phyloP scores from a whole-genome alignment of 2,329 filamentous ascomycete genomes.

The Fusarium sp. region DNA sequence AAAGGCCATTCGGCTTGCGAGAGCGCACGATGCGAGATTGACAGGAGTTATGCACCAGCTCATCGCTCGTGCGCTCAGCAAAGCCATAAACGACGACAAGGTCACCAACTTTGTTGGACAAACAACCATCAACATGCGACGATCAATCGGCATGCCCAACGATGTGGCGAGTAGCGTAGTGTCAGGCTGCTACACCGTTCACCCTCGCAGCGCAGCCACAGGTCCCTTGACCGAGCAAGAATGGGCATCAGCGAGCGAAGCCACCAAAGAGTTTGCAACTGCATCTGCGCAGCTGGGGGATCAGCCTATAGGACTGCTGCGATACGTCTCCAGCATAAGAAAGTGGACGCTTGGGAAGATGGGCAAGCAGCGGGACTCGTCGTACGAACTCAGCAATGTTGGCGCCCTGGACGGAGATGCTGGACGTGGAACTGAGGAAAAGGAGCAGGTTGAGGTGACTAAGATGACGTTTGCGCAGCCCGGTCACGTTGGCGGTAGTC shows the following conservation, averaged over 20 bases:
- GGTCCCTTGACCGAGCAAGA: conserved; percentile 32
- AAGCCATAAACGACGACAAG: conserved; percentile 18
- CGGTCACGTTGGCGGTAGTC: conserved; percentile 29
- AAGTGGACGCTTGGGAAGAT: conserved; percentile 40
- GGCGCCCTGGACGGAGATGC: conserved; percentile 27
- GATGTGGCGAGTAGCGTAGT: conserved; percentile 30
- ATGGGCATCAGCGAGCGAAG: conserved; percentile 31
- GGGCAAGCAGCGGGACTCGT: conserved; percentile 37
- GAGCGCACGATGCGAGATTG: conserved; percentile 37
- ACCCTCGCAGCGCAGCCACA: conserved; percentile 11
- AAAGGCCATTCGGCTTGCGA: conserved; percentile 18
- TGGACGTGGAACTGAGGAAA: not conserved
- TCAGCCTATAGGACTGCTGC: conserved; percentile 35
- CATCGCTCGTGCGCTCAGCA: conserved; percentile 39
- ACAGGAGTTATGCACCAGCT: conserved; percentile 36
- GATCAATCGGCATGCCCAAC: conserved; percentile 32
- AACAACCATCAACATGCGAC: conserved; percentile 43
- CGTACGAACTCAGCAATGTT: conserved; percentile 42
- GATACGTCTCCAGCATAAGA: conserved; percentile 38
- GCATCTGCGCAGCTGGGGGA: conserved; percentile 29
- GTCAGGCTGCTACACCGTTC: conserved; percentile 31
- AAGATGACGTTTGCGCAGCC: conserved; percentile 43
- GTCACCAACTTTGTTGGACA: conserved; percentile 42
- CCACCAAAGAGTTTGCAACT: conserved; percentile 28
- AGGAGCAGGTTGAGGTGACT: conserved; percentile 14